These are phyloP conservation scores for Septoria petroselini DNA, from an alignment of 2,329 filamentous ascomycete species.

Conservation along the genomic window DNA sequence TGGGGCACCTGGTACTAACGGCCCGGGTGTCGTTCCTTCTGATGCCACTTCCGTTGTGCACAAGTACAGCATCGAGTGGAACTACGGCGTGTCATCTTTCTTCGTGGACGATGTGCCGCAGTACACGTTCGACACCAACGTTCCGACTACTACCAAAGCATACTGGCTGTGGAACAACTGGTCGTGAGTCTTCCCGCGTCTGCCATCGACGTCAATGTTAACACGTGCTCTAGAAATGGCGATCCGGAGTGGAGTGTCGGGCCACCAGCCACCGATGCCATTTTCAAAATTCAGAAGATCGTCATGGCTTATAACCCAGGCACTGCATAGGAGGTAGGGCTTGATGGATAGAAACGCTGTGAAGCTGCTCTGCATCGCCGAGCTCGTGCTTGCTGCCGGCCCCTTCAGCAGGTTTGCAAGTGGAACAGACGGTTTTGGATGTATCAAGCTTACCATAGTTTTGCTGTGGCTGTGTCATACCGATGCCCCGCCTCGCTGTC, in stretches of 20 bases:
- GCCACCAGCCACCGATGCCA: slow-evolving; percentile 20
- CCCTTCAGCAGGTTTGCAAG: no score
- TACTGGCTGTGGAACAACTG: slow-evolving; percentile 30
- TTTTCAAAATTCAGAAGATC: slow-evolving; percentile 26
- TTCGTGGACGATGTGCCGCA: slow-evolving; percentile 21
- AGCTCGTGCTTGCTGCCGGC: no score
- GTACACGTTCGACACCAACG: slow-evolving; percentile 18
- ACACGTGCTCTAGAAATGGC: slow-evolving; percentile 18
- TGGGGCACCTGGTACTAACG: slow-evolving; percentile 1
- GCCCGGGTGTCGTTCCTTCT: slow-evolving; percentile 6
- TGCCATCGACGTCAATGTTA: not conserved
- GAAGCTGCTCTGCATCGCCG: no score
- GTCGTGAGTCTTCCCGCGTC: slow-evolving; percentile 17
- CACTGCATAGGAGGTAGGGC: not conserved
- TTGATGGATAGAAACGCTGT: no score
- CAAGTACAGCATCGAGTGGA: slow-evolving; percentile 28
- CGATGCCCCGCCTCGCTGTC: no score
- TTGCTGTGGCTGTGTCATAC: no score
- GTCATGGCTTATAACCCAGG: slow-evolving; percentile 27
- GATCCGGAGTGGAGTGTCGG: slow-evolving; percentile 22
- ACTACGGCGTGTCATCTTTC: slow-evolving; percentile 16
- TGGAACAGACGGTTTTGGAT: no score
- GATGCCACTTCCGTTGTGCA: slow-evolving; percentile 13
- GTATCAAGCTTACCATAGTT: no score
- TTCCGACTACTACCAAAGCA: slow-evolving; percentile 21